phyloP scores from a whole-genome alignment of 2,329 filamentous ascomycete species.

The Arthrobotrys pseudoclavata region DNA sequence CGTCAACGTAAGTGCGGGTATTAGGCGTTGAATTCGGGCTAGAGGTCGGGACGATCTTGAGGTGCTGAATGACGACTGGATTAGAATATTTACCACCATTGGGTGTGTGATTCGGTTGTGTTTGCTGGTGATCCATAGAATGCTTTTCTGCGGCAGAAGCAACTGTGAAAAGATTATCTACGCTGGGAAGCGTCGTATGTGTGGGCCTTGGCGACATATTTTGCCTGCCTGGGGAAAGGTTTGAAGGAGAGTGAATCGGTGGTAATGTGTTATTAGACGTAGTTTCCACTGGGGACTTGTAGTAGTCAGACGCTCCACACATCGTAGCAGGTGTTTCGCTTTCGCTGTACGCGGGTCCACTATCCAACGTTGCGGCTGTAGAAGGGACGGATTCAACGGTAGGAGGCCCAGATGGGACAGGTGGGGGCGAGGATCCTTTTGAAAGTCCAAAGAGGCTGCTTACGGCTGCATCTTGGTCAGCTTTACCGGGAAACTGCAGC shows the following conservation, averaged over 20 bases:
- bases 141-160: constrained; percentile 43
- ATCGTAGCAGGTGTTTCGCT: constrained; percentile 46
- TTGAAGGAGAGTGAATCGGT: constrained; percentile 32
- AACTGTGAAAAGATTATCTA: constrained; percentile 39
- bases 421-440: constrained; percentile 49
- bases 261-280: constrained; percentile 36
- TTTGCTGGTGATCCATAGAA: constrained; percentile 38
- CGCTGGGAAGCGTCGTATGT: constrained; percentile 42
- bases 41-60: constrained; percentile 30
- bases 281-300: constrained; percentile 46
- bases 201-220: constrained; percentile 33
- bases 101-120: constrained; percentile 12
- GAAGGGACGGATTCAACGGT: constrained; percentile 49
- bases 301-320: constrained; percentile 35
- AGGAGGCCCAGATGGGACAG: constrained; percentile 45
- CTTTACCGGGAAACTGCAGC: constrained; percentile 42
- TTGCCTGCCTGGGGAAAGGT: constrained; percentile 25
- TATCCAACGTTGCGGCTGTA: constrained; percentile 47
- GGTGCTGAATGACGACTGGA: constrained; percentile 24
- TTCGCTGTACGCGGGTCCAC: constrained; percentile 33
- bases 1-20: constrained; percentile 37
- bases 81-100: constrained; percentile 30
- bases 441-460: constrained; percentile 44
- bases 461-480: constrained; percentile 46
- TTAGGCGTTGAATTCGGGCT: constrained; percentile 20